Conservation (phyloP, 176 grass and related monocot species). For the Triticum urartu region DNA sequence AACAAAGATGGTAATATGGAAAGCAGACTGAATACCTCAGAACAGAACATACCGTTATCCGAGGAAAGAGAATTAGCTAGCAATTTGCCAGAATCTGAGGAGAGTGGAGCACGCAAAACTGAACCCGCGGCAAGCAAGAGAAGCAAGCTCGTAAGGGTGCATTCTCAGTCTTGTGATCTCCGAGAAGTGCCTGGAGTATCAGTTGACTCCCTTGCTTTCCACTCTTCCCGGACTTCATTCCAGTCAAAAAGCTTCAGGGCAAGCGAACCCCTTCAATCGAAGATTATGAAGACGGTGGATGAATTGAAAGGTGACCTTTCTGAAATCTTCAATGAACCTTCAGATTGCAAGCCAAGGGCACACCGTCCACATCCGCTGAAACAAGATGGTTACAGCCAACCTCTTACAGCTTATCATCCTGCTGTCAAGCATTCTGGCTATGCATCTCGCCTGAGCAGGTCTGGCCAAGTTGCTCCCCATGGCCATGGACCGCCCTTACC, state of each 20-base stretch:
- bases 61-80: conserved; percentile 4
- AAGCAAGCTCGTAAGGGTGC: conserved; percentile 22
- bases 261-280: conserved; percentile 40
- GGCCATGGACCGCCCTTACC: conserved; percentile 26
- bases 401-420: conserved; percentile 39
- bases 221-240: conserved; percentile 48
- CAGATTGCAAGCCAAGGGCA: conserved; percentile 33
- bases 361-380: conserved; percentile 19
- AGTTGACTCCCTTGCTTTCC: conserved; percentile 37
- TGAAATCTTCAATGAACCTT: conserved; percentile 57
- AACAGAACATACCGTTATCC: not conserved
- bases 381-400: conserved; percentile 20
- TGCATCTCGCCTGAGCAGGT: conserved; percentile 30
- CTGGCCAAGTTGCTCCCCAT: conserved; percentile 33
- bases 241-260: conserved; percentile 45
- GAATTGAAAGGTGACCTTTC: conserved; percentile 61
- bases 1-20: conserved; percentile 1
- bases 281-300: conserved; percentile 79
- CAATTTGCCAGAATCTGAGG: conserved; percentile 9
- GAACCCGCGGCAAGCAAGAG: conserved; percentile 15
- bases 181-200: conserved; percentile 10
- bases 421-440: conserved; percentile 26
- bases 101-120: not conserved
- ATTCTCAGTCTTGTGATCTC: conserved; percentile 45
- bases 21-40: not conserved